Conservation (phyloP, 352 stramenopile genomes). For the Globisporangium nodosum region DNA sequence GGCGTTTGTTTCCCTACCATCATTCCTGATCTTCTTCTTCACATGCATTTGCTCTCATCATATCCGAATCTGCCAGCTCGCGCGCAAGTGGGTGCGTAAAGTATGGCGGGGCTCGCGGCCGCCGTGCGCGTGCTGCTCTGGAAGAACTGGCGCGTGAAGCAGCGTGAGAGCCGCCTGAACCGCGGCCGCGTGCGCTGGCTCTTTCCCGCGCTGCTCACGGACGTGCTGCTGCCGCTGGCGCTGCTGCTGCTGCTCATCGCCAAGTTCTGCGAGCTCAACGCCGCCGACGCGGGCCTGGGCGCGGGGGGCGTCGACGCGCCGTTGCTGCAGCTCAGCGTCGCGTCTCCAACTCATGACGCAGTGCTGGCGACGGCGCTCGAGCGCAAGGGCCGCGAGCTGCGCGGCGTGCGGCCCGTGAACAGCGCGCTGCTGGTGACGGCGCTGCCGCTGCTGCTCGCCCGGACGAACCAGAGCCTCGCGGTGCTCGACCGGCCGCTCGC, state of each 20-base stretch:
- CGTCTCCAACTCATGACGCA: neutral
- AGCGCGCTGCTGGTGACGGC: conserved; percentile 36
- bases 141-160: conserved; percentile 83
- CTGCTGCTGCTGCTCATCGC: conserved; percentile 56
- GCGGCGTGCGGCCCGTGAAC: conserved; percentile 1
- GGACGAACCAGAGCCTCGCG: conserved; percentile 50
- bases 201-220: conserved; percentile 58
- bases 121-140: conserved; percentile 56
- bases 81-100: neutral
- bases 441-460: conserved; percentile 48
- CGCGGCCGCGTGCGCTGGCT: conserved; percentile 39
- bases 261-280: conserved; percentile 54
- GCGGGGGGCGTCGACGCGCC: neutral
- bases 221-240: conserved; percentile 60
- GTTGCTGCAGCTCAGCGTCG: neutral
- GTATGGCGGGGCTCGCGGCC: conserved; percentile 14
- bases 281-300: neutral
- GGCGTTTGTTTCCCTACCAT: neutral
- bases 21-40: neutral
- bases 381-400: neutral
- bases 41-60: no score
- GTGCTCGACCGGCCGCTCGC: conserved; percentile 48
- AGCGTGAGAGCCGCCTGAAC: conserved; percentile 73
- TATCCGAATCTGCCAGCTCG: no score
- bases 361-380: neutral